Percentiles rank a stretch among this genome's conserved stretches.
These are phyloP conservation scores for Gossypium schwendimanii DNA, from an alignment of 441 rosid species.

Conservation along the genomic window DNA sequence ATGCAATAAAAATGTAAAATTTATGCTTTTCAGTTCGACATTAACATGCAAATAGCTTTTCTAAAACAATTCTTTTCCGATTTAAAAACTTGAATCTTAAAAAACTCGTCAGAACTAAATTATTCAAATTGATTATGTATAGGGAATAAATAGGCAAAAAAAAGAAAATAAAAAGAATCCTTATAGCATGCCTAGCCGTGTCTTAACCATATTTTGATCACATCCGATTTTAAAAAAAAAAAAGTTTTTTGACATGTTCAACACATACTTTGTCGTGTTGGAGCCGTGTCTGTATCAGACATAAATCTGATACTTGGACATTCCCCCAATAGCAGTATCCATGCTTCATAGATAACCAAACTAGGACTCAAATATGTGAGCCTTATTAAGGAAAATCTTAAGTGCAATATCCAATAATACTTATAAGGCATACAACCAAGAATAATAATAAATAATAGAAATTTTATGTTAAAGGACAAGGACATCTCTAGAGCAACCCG, in stretches of 20 bases:
- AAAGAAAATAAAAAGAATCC: neutral
- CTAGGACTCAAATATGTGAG: neutral
- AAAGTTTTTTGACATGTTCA: neutral
- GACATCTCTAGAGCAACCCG: neutral
- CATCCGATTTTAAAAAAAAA: neutral
- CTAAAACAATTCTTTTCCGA: neutral
- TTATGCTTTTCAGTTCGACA: neutral
- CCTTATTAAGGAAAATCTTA: neutral
- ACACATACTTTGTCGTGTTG: neutral
- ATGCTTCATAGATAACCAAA: too few relatives aligned
- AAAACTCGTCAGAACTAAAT: neutral
- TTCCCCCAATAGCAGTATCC: neutral
- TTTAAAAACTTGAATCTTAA: neutral
- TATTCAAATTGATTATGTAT: neutral
- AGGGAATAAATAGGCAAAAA: neutral
- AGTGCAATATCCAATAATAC: neutral
- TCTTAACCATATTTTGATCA: neutral
- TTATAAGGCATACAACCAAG: neutral
- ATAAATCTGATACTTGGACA: neutral
- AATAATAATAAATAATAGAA: neutral
- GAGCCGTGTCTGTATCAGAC: neutral
- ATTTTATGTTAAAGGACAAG: neutral
- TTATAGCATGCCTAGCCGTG: neutral
- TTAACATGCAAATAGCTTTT: neutral
- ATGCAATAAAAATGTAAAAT: neutral